Base-by-base conservation (phyloP, 2,329 filamentous ascomycete genomes). In the Leptographium lundbergii region DNA sequence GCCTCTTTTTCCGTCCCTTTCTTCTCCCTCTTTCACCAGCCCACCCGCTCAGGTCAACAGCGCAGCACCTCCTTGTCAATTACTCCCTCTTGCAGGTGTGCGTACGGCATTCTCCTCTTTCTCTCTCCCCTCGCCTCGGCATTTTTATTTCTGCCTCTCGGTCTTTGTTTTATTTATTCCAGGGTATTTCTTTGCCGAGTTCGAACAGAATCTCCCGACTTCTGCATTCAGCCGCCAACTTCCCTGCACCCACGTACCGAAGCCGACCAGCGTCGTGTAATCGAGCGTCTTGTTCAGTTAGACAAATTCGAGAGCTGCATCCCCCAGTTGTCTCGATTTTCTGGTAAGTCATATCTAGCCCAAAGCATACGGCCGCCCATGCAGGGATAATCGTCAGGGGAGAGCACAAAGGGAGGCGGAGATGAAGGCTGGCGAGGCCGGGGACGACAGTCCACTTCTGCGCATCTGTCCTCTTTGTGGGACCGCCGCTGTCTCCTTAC, bases 41-140 rank as follows among this genome's bases (percentile, higher is more conserved):
- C 61, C 63, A 66, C 63, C 63, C 63, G 57, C 62, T 61, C 61
- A 64, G 63, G 65, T 67, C 65, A 63, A 63, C 65, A 67, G 55
- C 74, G 72, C 74, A 64, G 59, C 63, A 62, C 62, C 63, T 73
- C 73, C 73, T 73, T 71, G 74, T 70, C 74, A 75, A 75, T 73
- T 66, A 56, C 63, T 66, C 68, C 64, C 59, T 29, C 50, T 36
- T 27, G 36, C 64, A 70, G 73, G 73, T 64, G 73, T 73, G 72
- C 72, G 71, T 70, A 66, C 67, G 67, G 67, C 62, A 65, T 62
- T 71, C 63, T 58, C 19, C 29, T 53, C 39, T 50, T 45, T 34
- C 54, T 36, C 48, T 11, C 56, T 36, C 36, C 25, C 11, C 19
- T 45, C 47, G 11, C 5, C 56, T 51, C 53, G 24, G 11, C 42